Evolutionary conservation across 306 rosid species (phyloP).

Genomic region (Senna tora): DNA sequence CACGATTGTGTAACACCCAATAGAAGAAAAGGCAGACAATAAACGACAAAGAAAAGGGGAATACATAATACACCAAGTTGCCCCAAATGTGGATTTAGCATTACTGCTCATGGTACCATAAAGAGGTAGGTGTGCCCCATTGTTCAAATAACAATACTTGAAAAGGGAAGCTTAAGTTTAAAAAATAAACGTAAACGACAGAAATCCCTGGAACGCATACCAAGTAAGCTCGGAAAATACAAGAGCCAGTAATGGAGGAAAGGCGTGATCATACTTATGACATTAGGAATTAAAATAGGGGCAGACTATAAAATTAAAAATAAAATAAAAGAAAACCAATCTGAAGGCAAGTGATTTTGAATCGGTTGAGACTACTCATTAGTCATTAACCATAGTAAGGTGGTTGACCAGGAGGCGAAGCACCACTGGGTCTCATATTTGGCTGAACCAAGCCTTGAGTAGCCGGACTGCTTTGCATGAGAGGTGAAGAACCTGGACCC

Average conservation of each 20-base stretch:
- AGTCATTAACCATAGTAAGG: constrained; percentile 48
- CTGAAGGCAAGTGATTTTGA: constrained; percentile 31
- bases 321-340: background rate
- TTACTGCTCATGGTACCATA: constrained; percentile 1
- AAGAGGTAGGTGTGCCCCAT: constrained; percentile 3
- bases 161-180: background rate
- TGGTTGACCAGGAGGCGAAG: constrained; percentile 40
- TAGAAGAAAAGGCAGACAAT: background rate
- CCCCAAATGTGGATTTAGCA: background rate
- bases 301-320: constrained; percentile 2
- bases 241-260: background rate
- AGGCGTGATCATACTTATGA: constrained; percentile 5
- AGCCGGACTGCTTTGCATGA: constrained; percentile 34
- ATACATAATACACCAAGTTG: background rate
- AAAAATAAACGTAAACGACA: background rate
- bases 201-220: background rate
- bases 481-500: constrained; percentile 50
- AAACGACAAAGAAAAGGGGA: background rate
- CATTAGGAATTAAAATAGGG: constrained; percentile 9
- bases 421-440: constrained; percentile 43
- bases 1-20: background rate
- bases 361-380: constrained; percentile 32
- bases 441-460: constrained; percentile 41
- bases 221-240: constrained; percentile 25
- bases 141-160: background rate